Base-by-base conservation (phyloP, 2,329 filamentous ascomycete genomes). In the Corinectria fuckeliana region DNA sequence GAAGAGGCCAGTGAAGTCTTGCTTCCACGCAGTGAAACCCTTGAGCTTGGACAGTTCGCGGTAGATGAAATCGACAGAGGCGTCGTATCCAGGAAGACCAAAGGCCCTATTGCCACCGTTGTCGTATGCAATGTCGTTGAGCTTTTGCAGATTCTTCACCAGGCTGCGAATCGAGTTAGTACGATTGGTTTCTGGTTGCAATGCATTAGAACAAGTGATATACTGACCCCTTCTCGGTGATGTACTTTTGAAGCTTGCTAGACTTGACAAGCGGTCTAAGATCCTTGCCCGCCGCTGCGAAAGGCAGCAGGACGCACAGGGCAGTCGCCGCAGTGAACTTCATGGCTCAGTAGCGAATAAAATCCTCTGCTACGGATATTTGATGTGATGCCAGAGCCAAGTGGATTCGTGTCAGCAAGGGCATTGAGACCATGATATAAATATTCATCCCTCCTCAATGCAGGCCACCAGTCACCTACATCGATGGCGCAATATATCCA, bases 71-170 rank as follows among this genome's bases (percentile, higher is more conserved):
- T 77, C 75, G 0, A 69, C 65, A 1, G 75, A 77, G 28, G 74
- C 81, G 8, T 49, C 63, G n/a, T 74, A 74, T 16, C 72, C 72
- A 1, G 72, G 71, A 14, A 71, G 61, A 6, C 72, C 72, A 4
- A 74, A 74, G 2, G 72, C 72, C 5, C 72, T 67, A 41, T 74
- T 74, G 7, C 72, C 72, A 14, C 71, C 72, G 16, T 74, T 74
- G 26, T 61, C 69, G 20, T 69, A 70, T 5, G 72, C 72, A n/a
- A 74, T 73, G 13, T 70, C 69, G 20, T 68, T 71, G 18, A 74
- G 69, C 2, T 62, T 62, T 10, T 70, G 58, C 42, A 73, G 53
- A 42, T 74, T 73, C 16, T 44, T 58, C 57, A 71, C 68, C 49
- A 71, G 49, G 3, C 69, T 71, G 4, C 0, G 0, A 5, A 4